Evolutionary conservation across 1,284 basidiomycete genomes (phyloP), one percentile per base, ranked within the genome.

Genomic region (Ceraceosorus bombacis): DNA sequence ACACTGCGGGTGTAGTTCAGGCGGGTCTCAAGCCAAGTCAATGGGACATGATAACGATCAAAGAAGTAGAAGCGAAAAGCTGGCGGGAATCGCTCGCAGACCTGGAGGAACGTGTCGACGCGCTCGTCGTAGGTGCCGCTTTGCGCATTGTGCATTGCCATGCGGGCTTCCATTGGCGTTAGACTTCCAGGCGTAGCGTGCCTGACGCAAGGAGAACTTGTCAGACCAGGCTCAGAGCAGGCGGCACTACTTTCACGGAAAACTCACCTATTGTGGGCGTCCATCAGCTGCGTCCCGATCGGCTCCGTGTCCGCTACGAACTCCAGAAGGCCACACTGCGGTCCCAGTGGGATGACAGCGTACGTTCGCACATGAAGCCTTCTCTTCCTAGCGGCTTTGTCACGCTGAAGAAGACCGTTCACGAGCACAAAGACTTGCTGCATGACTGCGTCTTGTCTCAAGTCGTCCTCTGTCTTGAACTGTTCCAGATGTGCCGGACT

Each of bases 371-470:
- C 85, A 50, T 81, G 80, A 38, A 98, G 81, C 41, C 85, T 81
- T 9, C 94, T 85, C 57, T 84, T 83, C 55, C 83, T 82, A 0
- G 92, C 90, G 64, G 88, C 85, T 37, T 85, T 82, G 76, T 97
- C 90, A 9, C 82, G 81, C 7, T 74, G 71, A 6, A 98, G 82
- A 1, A 96, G 83, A 4, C 83, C 80, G 65, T 98, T 97, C 58
- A 92, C 88, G 49, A 97, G 82, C 40, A 86, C 85, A 73, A 98
- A 98, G 1, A 96, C 90, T 79, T 98, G 95, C 74, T 96, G 91
- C 93, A 98, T 96, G 52, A 98, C 90, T 0, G 94, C 93, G 76
- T 98, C 94, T 78, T 98, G 95, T 39, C 94, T 85, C 41, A 95
- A 79, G 72, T 98, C 94, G 15, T 86, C 83, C 78, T 88, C 85